Evolutionary conservation across 352 stramenopile species (phyloP), one percentile per base, ranked within the genome.

Genomic region (Pythium pyrilobum): DNA sequence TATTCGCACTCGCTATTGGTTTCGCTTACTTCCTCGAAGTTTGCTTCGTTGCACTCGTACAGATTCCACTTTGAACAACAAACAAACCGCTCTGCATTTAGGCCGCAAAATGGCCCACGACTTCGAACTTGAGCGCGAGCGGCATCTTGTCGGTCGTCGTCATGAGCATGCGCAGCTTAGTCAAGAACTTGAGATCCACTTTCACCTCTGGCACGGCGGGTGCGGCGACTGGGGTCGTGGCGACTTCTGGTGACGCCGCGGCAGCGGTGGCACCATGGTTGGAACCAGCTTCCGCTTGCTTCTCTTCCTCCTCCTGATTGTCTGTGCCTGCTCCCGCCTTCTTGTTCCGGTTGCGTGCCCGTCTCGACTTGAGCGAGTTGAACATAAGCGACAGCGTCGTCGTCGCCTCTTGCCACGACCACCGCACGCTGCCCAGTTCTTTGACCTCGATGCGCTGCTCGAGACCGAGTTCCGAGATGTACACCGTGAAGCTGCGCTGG

Each of bases 401-500:
- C 1, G 70, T 71, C 48, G 74, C 76, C 36, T 77, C 70, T 40
- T 85, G 69, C 66, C 70, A 89, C 6, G 56, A 66, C 28, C 71
- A 72, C 0, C 57, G 66, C 18, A 83, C 40, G 28, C 54, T 43
- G 13, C 71, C 62, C 3, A 73, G 37, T 25, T 83, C 60, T 18
- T 71, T 69, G 5, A 90, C 52, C 36, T 86, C 77, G 15, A 92
- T 40, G 7, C 78, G 72, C 31, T 86, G 69, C 59, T 93, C 83
- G 15, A 92, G 56, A 1, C 85, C 83, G 46, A 91, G 68, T 38
- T 87, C 79, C 27, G 77, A 39, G 31, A 96, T 71, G 44, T 90
- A 78, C 23, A 92, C 64, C 1, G 82, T 94, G 44, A 92, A 92
- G 45, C 77, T 92, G 52, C 83, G 76, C 40, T 74, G 67, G 5